phyloP scores from a whole-genome alignment of 805 yeast genomes.

The Candida pseudofarinosa region DNA sequence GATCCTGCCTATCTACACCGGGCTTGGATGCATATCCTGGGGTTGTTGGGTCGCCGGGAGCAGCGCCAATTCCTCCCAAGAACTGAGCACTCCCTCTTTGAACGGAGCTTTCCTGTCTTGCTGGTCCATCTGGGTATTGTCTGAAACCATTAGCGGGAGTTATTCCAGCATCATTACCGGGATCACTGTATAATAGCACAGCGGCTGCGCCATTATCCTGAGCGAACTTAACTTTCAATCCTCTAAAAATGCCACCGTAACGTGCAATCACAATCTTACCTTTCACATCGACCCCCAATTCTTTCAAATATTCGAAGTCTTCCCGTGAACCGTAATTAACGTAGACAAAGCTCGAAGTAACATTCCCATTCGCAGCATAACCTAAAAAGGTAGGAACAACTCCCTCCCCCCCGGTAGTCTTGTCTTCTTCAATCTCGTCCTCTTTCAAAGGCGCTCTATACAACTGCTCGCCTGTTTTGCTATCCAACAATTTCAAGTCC shows the following conservation, averaged over 20 bases:
- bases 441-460: constrained; percentile 52
- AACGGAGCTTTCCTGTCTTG: constrained; percentile 57
- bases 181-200: constrained; percentile 54
- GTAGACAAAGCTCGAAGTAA: constrained; percentile 50
- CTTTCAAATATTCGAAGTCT: constrained; percentile 46
- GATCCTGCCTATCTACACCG: constrained; percentile 32
- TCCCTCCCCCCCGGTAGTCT: constrained; percentile 34
- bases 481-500: constrained; percentile 31
- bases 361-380: constrained; percentile 62
- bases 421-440: constrained; percentile 40
- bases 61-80: constrained; percentile 44
- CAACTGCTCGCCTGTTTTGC: constrained; percentile 27
- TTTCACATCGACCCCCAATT: constrained; percentile 39
- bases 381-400: constrained; percentile 53
- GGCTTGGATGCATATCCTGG: constrained; percentile 64
- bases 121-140: constrained; percentile 62
- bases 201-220: constrained; percentile 60
- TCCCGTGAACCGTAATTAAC: constrained; percentile 56
- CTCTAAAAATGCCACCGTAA: constrained; percentile 47
- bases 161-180: constrained; percentile 55
- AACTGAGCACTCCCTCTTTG: constrained; percentile 60
- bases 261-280: constrained; percentile 61
- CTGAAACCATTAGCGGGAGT: constrained; percentile 53
- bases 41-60: constrained; percentile 77
- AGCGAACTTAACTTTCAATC: constrained; percentile 59